Conservation (phyloP, 73 alveolate species). For the Uronychia binucleata region DNA sequence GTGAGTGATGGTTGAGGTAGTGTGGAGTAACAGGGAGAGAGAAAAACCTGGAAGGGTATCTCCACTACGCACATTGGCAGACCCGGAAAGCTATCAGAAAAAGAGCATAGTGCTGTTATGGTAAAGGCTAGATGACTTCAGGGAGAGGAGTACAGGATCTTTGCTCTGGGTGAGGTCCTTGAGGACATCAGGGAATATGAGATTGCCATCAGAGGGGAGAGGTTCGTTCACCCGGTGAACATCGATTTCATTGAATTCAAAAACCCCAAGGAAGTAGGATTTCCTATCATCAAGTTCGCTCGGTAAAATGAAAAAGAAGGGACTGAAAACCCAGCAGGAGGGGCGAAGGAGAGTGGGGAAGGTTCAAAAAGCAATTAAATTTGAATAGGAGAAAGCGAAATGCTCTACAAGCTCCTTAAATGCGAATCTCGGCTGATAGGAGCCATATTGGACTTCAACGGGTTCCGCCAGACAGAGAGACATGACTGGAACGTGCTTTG, state of each 20-base stretch:
- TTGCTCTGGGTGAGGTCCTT: neutral
- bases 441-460: conserved; percentile 55
- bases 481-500: conserved; percentile 81
- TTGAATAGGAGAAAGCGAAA: conserved; percentile 1
- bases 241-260: neutral
- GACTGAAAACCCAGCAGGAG: neutral
- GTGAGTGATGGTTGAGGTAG: too few relatives aligned
- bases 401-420: conserved; percentile 55
- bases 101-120: neutral
- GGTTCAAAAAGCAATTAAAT: neutral
- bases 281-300: too few relatives aligned
- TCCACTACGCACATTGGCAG: neutral
- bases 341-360: neutral
- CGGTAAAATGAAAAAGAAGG: too few relatives aligned
- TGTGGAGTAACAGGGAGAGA: conserved; percentile 22
- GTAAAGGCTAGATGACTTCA: neutral
- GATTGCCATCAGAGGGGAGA: neutral
- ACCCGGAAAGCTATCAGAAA: neutral
- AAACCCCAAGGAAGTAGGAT: neutral
- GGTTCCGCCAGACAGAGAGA: conserved; percentile 62
- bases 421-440: conserved; percentile 69
- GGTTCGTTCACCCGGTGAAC: neutral
- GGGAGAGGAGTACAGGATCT: neutral
- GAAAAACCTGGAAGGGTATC: conserved; percentile 9
- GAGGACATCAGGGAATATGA: neutral